Base-by-base conservation (phyloP, 768 basidiomycete species). In the Rhodotorula babjevae region DNA sequence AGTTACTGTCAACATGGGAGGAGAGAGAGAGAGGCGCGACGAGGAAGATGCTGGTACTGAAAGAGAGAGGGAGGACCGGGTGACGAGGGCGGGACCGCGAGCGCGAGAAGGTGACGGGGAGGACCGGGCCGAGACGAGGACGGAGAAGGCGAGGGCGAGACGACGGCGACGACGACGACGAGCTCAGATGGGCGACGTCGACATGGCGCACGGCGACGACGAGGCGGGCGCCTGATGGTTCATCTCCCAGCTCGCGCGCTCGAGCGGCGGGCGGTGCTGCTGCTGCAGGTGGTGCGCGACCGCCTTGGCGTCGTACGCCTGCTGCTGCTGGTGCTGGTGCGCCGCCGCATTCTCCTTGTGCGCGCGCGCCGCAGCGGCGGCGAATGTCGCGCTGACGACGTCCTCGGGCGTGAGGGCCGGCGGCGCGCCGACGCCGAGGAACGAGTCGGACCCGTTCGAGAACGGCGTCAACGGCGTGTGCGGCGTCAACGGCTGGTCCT, bases 361-460 rank as follows among this genome's bases (percentile, higher is more conserved):
- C 21, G 31, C 31, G 31, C n/a, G 44, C 44, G 42, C 42, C 5
- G 44, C 44, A 1, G 60, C 60, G 18, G 60, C 60, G 3, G 44
- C 60, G 29, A 36, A 93, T 12, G 83, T 80, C 25, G 58, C 58
- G 21, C 36, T 10, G 15, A 36, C 58, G 21, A 59, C 36, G 23
- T 36, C 58, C 21, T 59, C 58, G 14, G 58, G 36, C 15, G 58
- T 29, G 53, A 55, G 27, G 14, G n/a, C 53, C n/a, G 53, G n/a
- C 12, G 53, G 27, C 46, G 68, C 44, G 12, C 44, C 69, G 40
- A 65, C 69, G 65, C 60, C 46, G 36, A 72, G 14, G 50, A 72
- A 72, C 10, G 78, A 77, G 81, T 90, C 76, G 53, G 56, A 23
- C 18, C 60, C 25, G 2, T 68, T 57, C 23, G 73, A 63, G 16